phyloP scores from a whole-genome alignment of 352 stramenopile species.

The Pythium monospermum region DNA sequence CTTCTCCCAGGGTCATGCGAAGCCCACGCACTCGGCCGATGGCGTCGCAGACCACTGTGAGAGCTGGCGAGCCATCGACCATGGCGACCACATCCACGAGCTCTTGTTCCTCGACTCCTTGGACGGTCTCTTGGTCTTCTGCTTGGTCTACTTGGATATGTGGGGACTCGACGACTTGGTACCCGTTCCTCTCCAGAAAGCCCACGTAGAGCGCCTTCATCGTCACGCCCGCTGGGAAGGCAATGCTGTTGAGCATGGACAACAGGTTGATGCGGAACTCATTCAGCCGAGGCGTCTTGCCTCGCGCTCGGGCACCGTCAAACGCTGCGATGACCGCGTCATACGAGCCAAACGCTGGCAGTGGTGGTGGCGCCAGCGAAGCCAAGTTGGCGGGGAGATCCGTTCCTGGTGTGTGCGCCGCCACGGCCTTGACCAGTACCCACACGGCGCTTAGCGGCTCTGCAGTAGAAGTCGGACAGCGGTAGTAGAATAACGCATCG shows the following conservation, averaged over 20 bases:
- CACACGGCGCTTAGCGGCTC: conserved; percentile 12
- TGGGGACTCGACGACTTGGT: neutral
- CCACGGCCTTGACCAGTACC: conserved; percentile 7
- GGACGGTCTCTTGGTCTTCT: neutral
- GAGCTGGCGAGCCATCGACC: neutral
- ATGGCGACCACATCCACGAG: conserved; percentile 1
- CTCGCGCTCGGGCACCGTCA: conserved; percentile 1
- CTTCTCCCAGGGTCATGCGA: conserved; percentile 2
- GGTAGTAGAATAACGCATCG: conserved; percentile 22
- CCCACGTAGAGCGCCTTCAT: conserved; percentile 4
- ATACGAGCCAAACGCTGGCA: conserved; percentile 9
- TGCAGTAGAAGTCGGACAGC: conserved; percentile 14
- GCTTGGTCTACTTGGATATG: neutral
- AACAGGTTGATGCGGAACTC: conserved; percentile 20
- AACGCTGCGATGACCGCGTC: conserved; percentile 4
- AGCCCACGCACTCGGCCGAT: conserved; percentile 1
- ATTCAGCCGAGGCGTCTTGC: conserved; percentile 9
- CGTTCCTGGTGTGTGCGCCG: neutral
- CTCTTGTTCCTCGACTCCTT: neutral
- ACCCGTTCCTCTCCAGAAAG: conserved; percentile 9
- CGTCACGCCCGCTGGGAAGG: conserved; percentile 5
- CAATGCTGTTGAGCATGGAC: neutral
- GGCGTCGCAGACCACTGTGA: conserved; percentile 11
- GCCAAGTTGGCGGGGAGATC: conserved; percentile 9
- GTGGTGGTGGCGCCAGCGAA: conserved; percentile 1